Percentiles rank a stretch among this genome's conserved stretches.
Conservation (phyloP, 176 grass and related monocot genomes). For the Eremochloa ophiuroides region DNA sequence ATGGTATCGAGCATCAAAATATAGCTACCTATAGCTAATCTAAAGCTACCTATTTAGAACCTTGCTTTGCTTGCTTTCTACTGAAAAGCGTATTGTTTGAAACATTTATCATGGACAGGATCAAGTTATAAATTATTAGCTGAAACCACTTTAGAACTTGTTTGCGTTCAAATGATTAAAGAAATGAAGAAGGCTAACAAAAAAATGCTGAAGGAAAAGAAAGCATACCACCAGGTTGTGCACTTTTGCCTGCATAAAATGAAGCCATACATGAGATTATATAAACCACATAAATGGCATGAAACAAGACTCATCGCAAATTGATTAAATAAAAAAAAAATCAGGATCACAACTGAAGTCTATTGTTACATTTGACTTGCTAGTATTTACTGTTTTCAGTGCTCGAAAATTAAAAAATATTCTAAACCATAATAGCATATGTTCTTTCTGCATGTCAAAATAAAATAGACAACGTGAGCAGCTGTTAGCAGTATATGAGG, state of each 20-base stretch:
- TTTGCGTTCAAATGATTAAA: constrained; percentile 15
- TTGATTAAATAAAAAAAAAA: constrained; percentile 13
- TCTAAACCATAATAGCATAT: constrained; percentile 18
- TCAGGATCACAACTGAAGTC: background rate
- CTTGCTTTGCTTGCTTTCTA: background rate
- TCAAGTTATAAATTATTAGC: background rate
- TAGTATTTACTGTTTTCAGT: background rate
- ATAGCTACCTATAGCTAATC: background rate
- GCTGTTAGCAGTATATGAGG: background rate
- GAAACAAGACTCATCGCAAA: background rate
- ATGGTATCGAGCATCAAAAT: background rate
- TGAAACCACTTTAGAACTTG: background rate
- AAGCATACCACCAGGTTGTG: constrained; percentile 70
- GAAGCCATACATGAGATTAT: constrained; percentile 34
- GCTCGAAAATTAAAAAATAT: background rate
- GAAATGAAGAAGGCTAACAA: background rate
- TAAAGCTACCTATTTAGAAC: background rate
- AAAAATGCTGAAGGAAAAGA: constrained; percentile 14
- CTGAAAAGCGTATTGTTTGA: background rate
- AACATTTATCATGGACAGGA: background rate
- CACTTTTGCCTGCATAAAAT: constrained; percentile 77
- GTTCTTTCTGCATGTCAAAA: constrained; percentile 2
- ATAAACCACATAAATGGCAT: constrained; percentile 24
- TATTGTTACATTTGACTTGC: background rate
- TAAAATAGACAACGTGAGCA: background rate